phyloP scores from a whole-genome alignment of 2,329 filamentous ascomycete genomes.

The Stachybotrys chartarum region DNA sequence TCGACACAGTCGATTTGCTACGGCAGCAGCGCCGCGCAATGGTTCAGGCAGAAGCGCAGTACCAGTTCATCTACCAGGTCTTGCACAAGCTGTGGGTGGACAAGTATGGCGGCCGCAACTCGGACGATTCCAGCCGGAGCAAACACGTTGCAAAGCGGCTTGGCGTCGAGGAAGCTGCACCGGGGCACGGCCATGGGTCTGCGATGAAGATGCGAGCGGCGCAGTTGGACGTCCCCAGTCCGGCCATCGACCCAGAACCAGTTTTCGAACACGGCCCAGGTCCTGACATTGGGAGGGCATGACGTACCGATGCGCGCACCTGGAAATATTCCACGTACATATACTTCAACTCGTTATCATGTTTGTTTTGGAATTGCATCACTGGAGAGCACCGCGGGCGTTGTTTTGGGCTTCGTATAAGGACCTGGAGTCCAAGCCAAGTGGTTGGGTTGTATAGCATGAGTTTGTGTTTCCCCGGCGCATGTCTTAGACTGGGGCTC shows the following conservation, averaged over 20 bases:
- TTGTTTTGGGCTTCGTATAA: neutral
- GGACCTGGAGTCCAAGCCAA: neutral
- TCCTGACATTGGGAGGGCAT: neutral
- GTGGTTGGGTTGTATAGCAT: neutral
- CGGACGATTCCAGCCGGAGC: neutral
- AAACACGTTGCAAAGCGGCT: neutral
- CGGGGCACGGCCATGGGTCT: neutral
- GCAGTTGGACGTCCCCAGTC: neutral
- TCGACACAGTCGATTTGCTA: constrained; percentile 70
- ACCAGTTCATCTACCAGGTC: constrained; percentile 82
- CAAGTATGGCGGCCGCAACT: constrained; percentile 37
- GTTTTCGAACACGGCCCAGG: neutral
- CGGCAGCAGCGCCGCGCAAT: constrained; percentile 87
- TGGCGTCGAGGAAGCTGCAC: neutral
- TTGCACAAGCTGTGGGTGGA: constrained; percentile 68
- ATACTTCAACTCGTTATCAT: neutral
- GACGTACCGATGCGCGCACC: neutral
- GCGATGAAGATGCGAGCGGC: neutral
- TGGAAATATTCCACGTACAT: neutral
- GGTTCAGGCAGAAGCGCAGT: constrained; percentile 87
- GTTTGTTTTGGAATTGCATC: neutral
- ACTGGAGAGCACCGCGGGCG: neutral
- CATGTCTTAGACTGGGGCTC: neutral
- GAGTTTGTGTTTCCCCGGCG: neutral
- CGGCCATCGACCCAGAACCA: neutral